Evolutionary conservation across 192 early-diverging fungal species (phyloP).

Genomic region (Linnemannia schmuckeri): DNA sequence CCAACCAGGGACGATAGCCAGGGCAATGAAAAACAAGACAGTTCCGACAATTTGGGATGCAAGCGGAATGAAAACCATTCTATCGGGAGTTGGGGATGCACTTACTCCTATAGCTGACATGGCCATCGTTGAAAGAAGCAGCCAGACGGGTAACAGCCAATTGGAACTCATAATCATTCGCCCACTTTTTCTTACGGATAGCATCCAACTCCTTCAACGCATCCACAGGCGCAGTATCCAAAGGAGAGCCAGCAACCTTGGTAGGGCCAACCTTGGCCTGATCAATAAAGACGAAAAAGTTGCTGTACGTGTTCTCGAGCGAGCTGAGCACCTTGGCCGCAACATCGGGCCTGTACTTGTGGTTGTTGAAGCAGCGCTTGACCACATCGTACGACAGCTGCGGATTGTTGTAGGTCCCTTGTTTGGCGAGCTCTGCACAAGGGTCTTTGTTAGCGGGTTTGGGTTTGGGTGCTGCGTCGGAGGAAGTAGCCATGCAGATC

Average conservation of each 20-base stretch:
- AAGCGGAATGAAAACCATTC: background rate
- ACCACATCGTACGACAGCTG: slow-evolving; percentile 6
- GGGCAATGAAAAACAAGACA: background rate
- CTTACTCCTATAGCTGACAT: slow-evolving; percentile 30
- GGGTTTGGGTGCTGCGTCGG: slow-evolving; percentile 40
- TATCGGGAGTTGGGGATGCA: background rate
- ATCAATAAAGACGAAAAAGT: slow-evolving; percentile 43
- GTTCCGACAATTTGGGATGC: background rate
- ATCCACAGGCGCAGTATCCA: slow-evolving; percentile 21
- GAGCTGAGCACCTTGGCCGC: slow-evolving; percentile 23
- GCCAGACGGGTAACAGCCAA: slow-evolving; percentile 20
- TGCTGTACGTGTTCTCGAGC: slow-evolving; percentile 22
- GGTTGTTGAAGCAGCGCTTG: slow-evolving; percentile 27
- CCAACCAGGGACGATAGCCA: background rate
- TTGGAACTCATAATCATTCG: slow-evolving; percentile 44
- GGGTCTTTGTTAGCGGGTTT: slow-evolving; percentile 20
- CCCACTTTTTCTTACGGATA: slow-evolving; percentile 28
- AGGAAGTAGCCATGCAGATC: slow-evolving; percentile 61
- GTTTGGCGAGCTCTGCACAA: slow-evolving; percentile 15
- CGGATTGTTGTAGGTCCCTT: background rate
- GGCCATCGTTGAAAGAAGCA: slow-evolving; percentile 36
- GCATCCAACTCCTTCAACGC: slow-evolving; percentile 24
- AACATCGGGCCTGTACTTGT: slow-evolving; percentile 20
- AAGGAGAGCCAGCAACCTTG: background rate
- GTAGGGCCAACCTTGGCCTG: slow-evolving; percentile 17